Conservation (phyloP, 2,329 filamentous ascomycete genomes). For the Zelopaecilomyces penicillatus region DNA sequence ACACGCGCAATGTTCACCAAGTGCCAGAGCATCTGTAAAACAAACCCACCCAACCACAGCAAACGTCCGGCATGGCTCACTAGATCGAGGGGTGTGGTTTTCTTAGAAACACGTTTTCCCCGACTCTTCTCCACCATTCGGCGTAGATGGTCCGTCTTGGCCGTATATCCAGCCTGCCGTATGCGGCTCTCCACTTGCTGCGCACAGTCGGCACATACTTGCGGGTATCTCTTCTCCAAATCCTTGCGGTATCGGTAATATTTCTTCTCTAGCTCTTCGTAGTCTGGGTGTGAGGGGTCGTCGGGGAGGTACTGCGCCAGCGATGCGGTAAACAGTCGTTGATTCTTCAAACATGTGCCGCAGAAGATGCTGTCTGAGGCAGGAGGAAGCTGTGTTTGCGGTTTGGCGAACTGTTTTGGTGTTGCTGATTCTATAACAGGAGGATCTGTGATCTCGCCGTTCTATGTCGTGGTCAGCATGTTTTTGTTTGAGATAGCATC, state of each 20-base stretch:
- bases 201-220: constrained; percentile 76
- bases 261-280: constrained; percentile 57
- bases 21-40: constrained; percentile 45
- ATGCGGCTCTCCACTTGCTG: constrained; percentile 64
- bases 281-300: constrained; percentile 57
- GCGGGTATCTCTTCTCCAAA: constrained; percentile 78
- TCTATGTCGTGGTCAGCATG: constrained; percentile 36
- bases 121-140: constrained; percentile 63
- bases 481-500: neutral
- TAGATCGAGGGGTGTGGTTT: constrained; percentile 32
- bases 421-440: constrained; percentile 40
- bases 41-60: constrained; percentile 41
- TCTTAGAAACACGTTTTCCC: constrained; percentile 22
- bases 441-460: constrained; percentile 84
- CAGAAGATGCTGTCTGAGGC: constrained; percentile 49
- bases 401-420: constrained; percentile 26
- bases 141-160: constrained; percentile 72
- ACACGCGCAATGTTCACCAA: constrained; percentile 19
- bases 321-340: constrained; percentile 67
- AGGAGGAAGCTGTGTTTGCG: constrained; percentile 27
- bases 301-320: constrained; percentile 72
- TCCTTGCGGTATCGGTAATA: constrained; percentile 63
- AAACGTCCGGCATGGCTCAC: constrained; percentile 34
- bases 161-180: constrained; percentile 64
- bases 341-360: constrained; percentile 76